phyloP scores from a whole-genome alignment of 495 filamentous ascomycete genomes.

The Xeromyces bisporus region DNA sequence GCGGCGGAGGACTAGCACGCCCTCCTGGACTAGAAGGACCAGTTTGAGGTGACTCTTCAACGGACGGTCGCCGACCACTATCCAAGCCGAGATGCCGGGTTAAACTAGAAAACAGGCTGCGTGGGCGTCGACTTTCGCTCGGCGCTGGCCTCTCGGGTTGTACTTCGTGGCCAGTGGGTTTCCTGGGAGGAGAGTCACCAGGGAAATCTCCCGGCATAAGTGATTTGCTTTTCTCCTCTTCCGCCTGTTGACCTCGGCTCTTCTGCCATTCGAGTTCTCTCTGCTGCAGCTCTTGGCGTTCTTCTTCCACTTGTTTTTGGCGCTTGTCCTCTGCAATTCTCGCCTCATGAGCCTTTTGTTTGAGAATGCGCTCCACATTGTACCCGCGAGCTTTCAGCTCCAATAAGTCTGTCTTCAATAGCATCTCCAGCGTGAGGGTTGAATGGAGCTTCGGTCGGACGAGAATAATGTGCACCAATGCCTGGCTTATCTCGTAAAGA shows the following conservation, averaged over 20 bases:
- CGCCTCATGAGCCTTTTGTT: slow-evolving; percentile 66
- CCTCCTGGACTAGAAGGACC: slow-evolving; percentile 7
- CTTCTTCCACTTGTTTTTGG: slow-evolving; percentile 59
- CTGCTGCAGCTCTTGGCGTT: slow-evolving; percentile 45
- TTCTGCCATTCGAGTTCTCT: slow-evolving; percentile 39
- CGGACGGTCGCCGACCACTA: slow-evolving; percentile 11
- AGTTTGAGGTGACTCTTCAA: slow-evolving; percentile 12
- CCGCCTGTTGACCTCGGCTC: slow-evolving; percentile 6
- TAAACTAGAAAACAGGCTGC: slow-evolving; percentile 47
- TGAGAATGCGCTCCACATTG: slow-evolving; percentile 85
- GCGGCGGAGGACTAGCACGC: slow-evolving; percentile 23
- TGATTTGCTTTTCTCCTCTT: slow-evolving; percentile 9
- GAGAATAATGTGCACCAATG: slow-evolving; percentile 61
- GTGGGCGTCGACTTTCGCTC: slow-evolving; percentile 20
- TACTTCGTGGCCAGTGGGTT: slow-evolving; percentile 10
- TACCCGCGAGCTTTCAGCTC: slow-evolving; percentile 70
- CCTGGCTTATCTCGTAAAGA: slow-evolving; percentile 76
- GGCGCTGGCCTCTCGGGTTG: slow-evolving; percentile 9
- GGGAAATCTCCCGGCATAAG: slow-evolving; percentile 55
- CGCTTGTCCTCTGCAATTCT: slow-evolving; percentile 69
- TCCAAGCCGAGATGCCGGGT: slow-evolving; percentile 50
- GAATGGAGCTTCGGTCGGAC: slow-evolving; percentile 72
- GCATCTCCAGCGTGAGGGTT: slow-evolving; percentile 69
- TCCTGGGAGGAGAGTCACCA: slow-evolving; percentile 40
- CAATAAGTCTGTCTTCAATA: slow-evolving; percentile 65